Evolutionary conservation across 768 basidiomycete species (phyloP).

Genomic region (Leccinum fibrillosum): DNA sequence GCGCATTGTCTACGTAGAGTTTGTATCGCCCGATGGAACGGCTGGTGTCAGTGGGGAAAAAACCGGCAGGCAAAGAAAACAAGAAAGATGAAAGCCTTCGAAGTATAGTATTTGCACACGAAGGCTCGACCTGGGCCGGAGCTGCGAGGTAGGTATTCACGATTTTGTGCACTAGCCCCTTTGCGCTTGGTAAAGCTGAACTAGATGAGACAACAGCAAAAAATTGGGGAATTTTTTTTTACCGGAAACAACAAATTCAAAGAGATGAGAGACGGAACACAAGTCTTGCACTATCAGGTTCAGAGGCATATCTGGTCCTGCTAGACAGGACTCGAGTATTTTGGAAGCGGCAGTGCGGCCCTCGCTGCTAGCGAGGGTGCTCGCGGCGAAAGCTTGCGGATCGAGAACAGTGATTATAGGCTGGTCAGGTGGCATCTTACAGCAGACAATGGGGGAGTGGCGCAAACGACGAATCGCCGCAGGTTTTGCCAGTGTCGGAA

Average conservation of each 20-base stretch:
- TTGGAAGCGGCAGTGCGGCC: slow-evolving; percentile 15
- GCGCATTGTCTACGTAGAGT: slow-evolving; percentile 21
- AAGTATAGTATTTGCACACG: slow-evolving; percentile 23
- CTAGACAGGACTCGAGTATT: slow-evolving; percentile 26
- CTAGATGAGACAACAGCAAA: neutral
- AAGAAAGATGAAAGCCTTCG: slow-evolving; percentile 24
- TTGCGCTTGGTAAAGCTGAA: slow-evolving; percentile 15
- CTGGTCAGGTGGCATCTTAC: neutral
- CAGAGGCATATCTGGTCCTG: slow-evolving; percentile 16
- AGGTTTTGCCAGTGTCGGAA: neutral
- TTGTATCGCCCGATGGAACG: slow-evolving; percentile 19
- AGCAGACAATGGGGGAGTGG: neutral
- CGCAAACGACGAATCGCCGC: neutral
- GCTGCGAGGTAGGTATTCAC: slow-evolving; percentile 32
- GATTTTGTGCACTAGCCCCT: slow-evolving; percentile 26
- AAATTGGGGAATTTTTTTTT: neutral
- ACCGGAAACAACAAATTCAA: slow-evolving; percentile 32
- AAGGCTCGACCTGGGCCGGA: slow-evolving; percentile 18
- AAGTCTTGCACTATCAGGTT: slow-evolving; percentile 27
- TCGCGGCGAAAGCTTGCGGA: slow-evolving; percentile 16
- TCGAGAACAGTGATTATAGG: slow-evolving; percentile 10
- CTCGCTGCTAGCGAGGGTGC: slow-evolving; percentile 15
- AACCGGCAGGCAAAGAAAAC: slow-evolving; percentile 19
- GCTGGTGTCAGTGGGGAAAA: slow-evolving; percentile 9
- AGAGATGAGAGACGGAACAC: slow-evolving; percentile 24